Percentiles rank a stretch among this genome's conserved stretches.
Conservation (phyloP, 352 stramenopile species). For the Detonula confervacea region DNA sequence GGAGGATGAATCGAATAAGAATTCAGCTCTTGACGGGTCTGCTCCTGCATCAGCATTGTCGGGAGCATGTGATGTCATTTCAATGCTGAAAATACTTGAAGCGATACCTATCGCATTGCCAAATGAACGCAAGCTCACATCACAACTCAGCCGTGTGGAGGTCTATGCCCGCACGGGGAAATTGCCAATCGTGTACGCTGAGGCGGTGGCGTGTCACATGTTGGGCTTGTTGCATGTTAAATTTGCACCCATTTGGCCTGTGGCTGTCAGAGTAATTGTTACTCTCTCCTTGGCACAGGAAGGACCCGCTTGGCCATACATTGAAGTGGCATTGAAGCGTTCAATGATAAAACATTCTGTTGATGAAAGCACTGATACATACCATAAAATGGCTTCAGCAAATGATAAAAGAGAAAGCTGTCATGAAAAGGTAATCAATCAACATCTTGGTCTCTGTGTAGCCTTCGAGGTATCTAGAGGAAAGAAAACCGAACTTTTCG, state of each 20-base stretch:
- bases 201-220: constrained; percentile 78
- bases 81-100: constrained; percentile 71
- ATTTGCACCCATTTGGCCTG: constrained; percentile 81
- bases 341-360: constrained; percentile 52
- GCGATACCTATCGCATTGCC: constrained; percentile 65
- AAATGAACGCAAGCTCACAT: constrained; percentile 69
- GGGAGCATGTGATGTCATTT: constrained; percentile 76
- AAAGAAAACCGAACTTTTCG: constrained; percentile 64
- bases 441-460: constrained; percentile 61
- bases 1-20: neutral
- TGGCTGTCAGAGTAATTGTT: constrained; percentile 62
- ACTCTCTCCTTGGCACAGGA: constrained; percentile 66
- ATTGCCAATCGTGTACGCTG: constrained; percentile 80
- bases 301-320: constrained; percentile 58
- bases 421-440: constrained; percentile 26
- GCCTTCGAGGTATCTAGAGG: constrained; percentile 69
- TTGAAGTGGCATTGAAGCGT: constrained; percentile 63
- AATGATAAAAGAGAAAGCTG: constrained; percentile 15
- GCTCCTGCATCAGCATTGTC: constrained; percentile 25
- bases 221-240: constrained; percentile 82
- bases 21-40: constrained; percentile 7
- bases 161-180: constrained; percentile 71
- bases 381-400: constrained; percentile 7
- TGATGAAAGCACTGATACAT: neutral
- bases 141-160: constrained; percentile 68